These are phyloP conservation scores for Murraya paniculata DNA, from an alignment of 345 rosid genomes.

Conservation along the genomic window DNA sequence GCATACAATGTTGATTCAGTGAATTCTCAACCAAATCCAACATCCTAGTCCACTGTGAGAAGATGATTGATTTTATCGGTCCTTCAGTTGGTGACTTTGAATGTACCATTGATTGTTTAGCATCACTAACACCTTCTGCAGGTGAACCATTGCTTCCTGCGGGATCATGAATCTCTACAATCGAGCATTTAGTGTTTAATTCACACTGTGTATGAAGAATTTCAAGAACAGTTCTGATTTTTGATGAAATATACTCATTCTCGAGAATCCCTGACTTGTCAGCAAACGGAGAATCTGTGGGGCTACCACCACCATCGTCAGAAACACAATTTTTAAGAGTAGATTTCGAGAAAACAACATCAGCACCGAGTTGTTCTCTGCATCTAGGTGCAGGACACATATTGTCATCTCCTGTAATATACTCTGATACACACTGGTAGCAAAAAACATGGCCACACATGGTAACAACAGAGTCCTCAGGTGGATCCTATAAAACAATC, in stretches of 20 bases:
- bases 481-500: slow-evolving; percentile 74
- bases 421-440: slow-evolving; percentile 79
- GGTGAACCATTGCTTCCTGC: slow-evolving; percentile 25
- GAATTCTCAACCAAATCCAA: slow-evolving; percentile 70
- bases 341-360: slow-evolving; percentile 72
- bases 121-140: slow-evolving; percentile 32
- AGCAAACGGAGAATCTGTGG: slow-evolving; percentile 31
- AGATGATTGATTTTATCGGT: slow-evolving; percentile 74
- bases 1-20: slow-evolving; percentile 43
- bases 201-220: slow-evolving; percentile 51
- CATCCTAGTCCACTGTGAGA: slow-evolving; percentile 98
- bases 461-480: slow-evolving; percentile 85
- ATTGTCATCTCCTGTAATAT: slow-evolving; percentile 77
- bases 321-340: slow-evolving; percentile 55
- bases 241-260: slow-evolving; percentile 62
- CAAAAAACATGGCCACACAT: slow-evolving; percentile 91
- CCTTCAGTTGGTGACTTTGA: slow-evolving; percentile 33
- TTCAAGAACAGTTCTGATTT: slow-evolving; percentile 70
- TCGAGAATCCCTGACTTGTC: slow-evolving; percentile 44
- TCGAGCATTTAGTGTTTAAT: slow-evolving; percentile 22
- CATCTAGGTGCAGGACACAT: slow-evolving; percentile 68
- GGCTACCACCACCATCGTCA: slow-evolving; percentile 39
- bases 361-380: slow-evolving; percentile 66
- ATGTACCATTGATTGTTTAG: slow-evolving; percentile 35
- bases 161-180: slow-evolving; percentile 30